A percentile compares a stretch with the other conserved stretches of the same genome.
Evolutionary conservation across 306 rosid genomes (phyloP).

Genomic region (Prunus mume): DNA sequence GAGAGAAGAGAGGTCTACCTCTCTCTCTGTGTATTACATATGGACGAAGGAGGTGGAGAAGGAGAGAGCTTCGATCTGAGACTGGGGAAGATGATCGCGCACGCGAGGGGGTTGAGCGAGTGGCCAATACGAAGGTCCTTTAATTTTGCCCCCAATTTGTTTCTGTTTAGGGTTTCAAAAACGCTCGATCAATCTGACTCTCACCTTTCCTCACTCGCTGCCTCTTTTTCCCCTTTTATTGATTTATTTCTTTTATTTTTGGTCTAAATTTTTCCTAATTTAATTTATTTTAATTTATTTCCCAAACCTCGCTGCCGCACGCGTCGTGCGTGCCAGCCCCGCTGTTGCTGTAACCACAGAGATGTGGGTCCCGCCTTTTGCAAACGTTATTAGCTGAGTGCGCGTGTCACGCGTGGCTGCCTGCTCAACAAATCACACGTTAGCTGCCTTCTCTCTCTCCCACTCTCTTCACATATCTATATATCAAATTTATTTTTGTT

Average conservation of each 20-base stretch:
- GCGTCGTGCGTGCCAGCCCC: slow-evolving; percentile 28
- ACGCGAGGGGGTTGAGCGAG: slow-evolving; percentile 42
- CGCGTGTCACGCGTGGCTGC: slow-evolving; percentile 18
- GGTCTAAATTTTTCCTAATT: no score
- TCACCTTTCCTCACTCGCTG: slow-evolving; percentile 32
- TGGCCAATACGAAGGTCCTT: slow-evolving; percentile 15
- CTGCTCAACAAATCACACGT: not conserved
- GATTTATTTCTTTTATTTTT: no score
- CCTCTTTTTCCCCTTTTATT: not conserved
- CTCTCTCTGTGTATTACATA: not conserved
- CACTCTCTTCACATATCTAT: no score
- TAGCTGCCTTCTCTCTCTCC: not conserved
- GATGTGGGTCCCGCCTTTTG: not conserved
- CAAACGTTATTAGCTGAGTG: not conserved
- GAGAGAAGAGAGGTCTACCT: not conserved
- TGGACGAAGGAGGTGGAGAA: slow-evolving; percentile 2
- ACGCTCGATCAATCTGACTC: slow-evolving; percentile 34
- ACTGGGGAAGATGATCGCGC: slow-evolving; percentile 16
- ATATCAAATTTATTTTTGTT: no score
- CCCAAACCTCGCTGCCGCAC: not conserved
- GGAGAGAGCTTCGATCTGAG: slow-evolving; percentile 17
- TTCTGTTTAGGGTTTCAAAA: slow-evolving; percentile 26
- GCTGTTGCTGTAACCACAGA: slow-evolving; percentile 1
- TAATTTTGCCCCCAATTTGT: slow-evolving; percentile 14
- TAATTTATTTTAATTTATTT: no score